Evolutionary conservation across 169 alveolate genomes (phyloP), one percentile per base, ranked within the genome.

Genomic region (Eimeria nieschulzi): DNA sequence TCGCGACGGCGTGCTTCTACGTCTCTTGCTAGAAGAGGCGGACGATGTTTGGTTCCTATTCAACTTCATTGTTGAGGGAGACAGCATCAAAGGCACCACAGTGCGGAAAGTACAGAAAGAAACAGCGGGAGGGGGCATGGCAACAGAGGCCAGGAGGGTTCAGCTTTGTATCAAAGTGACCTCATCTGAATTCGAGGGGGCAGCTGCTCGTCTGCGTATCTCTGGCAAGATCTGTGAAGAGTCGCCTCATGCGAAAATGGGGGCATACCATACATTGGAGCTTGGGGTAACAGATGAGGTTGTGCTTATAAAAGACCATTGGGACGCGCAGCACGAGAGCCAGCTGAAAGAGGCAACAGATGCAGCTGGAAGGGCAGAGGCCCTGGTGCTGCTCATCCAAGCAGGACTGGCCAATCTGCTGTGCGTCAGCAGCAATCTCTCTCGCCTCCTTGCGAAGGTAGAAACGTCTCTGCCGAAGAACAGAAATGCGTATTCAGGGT

Each of bases 31-130:
- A 66, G 92, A 87, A 23, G 86, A 19, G 8, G 78, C 92, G 0
- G 92, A 87, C 26, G 92, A 87, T 68, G 76, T 87, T 25, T 87
- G 92, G 92, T 51, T 64, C 21, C 59, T 87, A 23, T 87, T 71
- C 64, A 87, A 87, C 66, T 21, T 87, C 68, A 33, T 87, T 39
- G 19, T 66, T 13, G 64, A 46, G 25, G 92, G 92, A 8, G 92
- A 87, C 66, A n/a, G 21, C 15, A 85, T 87, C 21, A 17, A 54
- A 54, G 70, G 54, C 12, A 8, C 51, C 7, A 87, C 92, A 7
- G 55, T 56, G 0, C 26, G 92, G 84, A 83, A 83, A 26, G 79
- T 83, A 53, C 91, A 68, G 59, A 33, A 21, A 23, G 91, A 83
- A 51, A 83, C 80, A 23, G 91, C 66, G 5, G 64, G 54, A 2